phyloP scores from a whole-genome alignment of 2,329 filamentous ascomycete genomes.

The Epichloe hybrida region DNA sequence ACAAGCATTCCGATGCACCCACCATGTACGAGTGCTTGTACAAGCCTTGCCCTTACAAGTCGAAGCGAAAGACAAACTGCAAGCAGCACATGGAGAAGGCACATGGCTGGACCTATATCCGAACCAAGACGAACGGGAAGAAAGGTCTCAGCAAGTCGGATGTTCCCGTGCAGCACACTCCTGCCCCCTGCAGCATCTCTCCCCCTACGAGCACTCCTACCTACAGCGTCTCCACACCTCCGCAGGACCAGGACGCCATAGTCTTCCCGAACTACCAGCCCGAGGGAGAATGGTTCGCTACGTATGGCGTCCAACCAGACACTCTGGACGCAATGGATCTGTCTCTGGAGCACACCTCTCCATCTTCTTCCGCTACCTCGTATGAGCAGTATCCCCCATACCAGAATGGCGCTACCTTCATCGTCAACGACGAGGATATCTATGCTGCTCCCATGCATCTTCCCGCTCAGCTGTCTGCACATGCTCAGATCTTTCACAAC shows the following conservation, averaged over 20 bases:
- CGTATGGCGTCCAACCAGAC: conserved; percentile 18
- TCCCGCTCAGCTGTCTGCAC: conserved; percentile 31
- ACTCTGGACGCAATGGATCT: conserved; percentile 29
- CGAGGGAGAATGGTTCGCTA: conserved; percentile 31
- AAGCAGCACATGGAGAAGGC: conserved; percentile 99
- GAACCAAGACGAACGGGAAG: conserved; percentile 84
- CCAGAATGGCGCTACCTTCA: conserved; percentile 47
- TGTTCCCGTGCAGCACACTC: conserved; percentile 38
- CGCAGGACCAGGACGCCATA: conserved; percentile 29
- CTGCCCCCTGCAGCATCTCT: conserved; percentile 46
- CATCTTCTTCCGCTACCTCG: conserved; percentile 20
- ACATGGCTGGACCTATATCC: conserved; percentile 79
- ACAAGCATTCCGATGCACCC: conserved; percentile 78
- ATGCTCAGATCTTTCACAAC: conserved; percentile 21
- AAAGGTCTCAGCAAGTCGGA: conserved; percentile 31
- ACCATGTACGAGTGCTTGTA: conserved; percentile 73
- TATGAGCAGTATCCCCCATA: conserved; percentile 46
- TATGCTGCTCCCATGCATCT: conserved; percentile 46
- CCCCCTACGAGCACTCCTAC: conserved; percentile 44
- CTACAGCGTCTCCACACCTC: conserved; percentile 43
- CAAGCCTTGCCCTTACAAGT: conserved; percentile 78
- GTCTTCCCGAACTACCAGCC: conserved; percentile 35
- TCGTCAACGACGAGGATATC: conserved; percentile 46
- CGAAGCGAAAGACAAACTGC: conserved; percentile 91
- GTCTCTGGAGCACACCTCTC: conserved; percentile 24